Conservation (phyloP, 805 yeast genomes). For the Blastobotrys americana region DNA sequence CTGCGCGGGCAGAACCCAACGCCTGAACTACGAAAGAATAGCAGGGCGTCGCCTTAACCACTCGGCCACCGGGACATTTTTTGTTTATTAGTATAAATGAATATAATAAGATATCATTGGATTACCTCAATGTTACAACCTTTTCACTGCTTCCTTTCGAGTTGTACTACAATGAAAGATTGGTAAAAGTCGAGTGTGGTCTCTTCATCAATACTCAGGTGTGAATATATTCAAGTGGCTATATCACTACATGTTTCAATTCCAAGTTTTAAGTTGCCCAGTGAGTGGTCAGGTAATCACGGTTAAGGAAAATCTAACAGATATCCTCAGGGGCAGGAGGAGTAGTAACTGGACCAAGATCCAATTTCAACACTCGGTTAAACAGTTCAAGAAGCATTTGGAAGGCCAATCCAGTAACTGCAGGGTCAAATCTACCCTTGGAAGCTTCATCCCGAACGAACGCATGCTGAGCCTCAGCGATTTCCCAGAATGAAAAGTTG, state of each 20-base stretch:
- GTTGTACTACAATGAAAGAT: too few species aligned
- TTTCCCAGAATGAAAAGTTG: slow-evolving; percentile 63
- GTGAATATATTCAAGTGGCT: too few species aligned
- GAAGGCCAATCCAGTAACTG: slow-evolving; percentile 58
- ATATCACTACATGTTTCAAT: too few species aligned
- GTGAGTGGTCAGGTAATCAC: too few species aligned
- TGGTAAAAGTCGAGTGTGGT: too few species aligned
- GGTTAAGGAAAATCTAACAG: slow-evolving; percentile 49
- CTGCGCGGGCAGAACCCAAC: slow-evolving; percentile 93
- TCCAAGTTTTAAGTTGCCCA: too few species aligned
- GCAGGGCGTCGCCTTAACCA: slow-evolving; percentile 94
- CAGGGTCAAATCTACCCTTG: slow-evolving; percentile 79
- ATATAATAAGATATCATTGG: too few species aligned
- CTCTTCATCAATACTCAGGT: too few species aligned
- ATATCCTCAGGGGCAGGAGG: slow-evolving; percentile 50
- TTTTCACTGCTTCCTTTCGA: too few species aligned
- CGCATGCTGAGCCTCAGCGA: slow-evolving; percentile 77
- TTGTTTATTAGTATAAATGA: too few species aligned
- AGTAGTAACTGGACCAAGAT: slow-evolving; percentile 55
- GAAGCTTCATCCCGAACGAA: slow-evolving; percentile 72
- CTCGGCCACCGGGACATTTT: slow-evolving; percentile 72
- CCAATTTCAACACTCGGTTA: slow-evolving; percentile 57
- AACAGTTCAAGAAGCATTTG: slow-evolving; percentile 66
- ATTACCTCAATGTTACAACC: too few species aligned
- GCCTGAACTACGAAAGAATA: slow-evolving; percentile 48